Percentiles rank a stretch among this genome's conserved stretches.
These are phyloP conservation scores for Lathyrus sativus DNA, from an alignment of 306 rosid genomes.

Conservation along the genomic window DNA sequence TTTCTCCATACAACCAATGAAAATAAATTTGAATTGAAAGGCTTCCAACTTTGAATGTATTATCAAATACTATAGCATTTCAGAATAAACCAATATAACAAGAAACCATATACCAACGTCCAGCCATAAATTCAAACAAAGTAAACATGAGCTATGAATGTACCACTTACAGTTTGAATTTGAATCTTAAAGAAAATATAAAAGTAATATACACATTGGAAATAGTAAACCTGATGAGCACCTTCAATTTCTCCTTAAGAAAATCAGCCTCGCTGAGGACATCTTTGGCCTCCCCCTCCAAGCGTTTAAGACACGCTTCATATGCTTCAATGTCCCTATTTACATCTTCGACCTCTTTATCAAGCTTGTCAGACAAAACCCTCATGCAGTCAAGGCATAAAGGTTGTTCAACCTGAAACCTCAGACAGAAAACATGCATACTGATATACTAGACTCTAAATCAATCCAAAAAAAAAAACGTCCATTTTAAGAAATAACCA, in stretches of 20 bases:
- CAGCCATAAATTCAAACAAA: constrained; percentile 6
- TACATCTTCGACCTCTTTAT: constrained; percentile 93
- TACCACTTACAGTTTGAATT: constrained; percentile 8
- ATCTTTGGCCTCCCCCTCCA: constrained; percentile 83
- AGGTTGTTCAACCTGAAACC: constrained; percentile 90
- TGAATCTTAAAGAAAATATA: constrained; percentile 18
- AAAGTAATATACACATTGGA: constrained; percentile 27
- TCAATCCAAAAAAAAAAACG: background rate
- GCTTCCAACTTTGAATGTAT: constrained; percentile 4
- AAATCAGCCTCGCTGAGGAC: constrained; percentile 91
- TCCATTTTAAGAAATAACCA: background rate
- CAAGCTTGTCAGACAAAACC: constrained; percentile 85
- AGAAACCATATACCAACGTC: constrained; percentile 4
- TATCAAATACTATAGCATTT: constrained; percentile 6
- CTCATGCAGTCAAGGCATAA: constrained; percentile 97
- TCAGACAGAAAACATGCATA: constrained; percentile 24
- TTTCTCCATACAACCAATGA: constrained; percentile 6
- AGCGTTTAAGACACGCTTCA: constrained; percentile 79
- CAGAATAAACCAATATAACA: constrained; percentile 31
- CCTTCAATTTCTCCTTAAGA: constrained; percentile 92
- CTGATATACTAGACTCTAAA: constrained; percentile 5
- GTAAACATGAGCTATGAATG: constrained; percentile 3
- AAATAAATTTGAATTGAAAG: constrained; percentile 24
- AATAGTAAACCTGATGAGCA: constrained; percentile 41
- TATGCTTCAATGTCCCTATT: constrained; percentile 87